phyloP scores from a whole-genome alignment of 208 protist species.

The Trypanosoma lewisi region DNA sequence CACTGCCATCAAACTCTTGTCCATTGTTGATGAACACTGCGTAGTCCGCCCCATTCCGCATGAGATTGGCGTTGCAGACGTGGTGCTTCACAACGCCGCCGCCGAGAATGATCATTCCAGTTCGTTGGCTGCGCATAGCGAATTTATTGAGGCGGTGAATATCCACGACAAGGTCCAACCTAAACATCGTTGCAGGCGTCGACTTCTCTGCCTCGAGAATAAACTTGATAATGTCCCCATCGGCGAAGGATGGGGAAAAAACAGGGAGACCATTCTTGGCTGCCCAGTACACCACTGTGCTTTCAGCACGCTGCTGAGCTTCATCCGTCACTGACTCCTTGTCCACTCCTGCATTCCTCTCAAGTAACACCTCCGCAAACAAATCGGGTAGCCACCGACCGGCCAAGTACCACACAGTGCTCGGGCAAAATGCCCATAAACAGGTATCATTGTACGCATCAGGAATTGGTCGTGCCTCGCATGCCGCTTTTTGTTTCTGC shows the following conservation, averaged over 20 bases:
- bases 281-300: constrained; percentile 79
- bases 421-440: constrained; percentile 66
- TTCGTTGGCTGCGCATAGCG: constrained; percentile 92
- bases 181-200: constrained; percentile 12
- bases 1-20: constrained; percentile 98
- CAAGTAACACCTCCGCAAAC: constrained; percentile 42
- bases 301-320: constrained; percentile 41
- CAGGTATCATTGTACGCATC: constrained; percentile 40
- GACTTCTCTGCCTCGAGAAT: constrained; percentile 20
- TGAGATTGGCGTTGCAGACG: constrained; percentile 99
- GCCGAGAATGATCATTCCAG: constrained; percentile 98
- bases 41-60: constrained; percentile 99
- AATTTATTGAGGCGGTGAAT: constrained; percentile 96
- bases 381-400: constrained; percentile 71
- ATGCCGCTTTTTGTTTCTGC: constrained; percentile 14
- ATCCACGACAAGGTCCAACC: constrained; percentile 92
- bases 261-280: constrained; percentile 71
- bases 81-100: constrained; percentile 99
- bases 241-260: constrained; percentile 80
- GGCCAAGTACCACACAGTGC: constrained; percentile 68
- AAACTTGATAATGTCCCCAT: constrained; percentile 75
- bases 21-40: constrained; percentile 98
- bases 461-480: constrained; percentile 18
- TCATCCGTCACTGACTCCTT: constrained; percentile 19
- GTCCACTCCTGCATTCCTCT: constrained; percentile 7